Base-by-base conservation (phyloP, 108 stramenopile species). In the Skeletonema menzelii region DNA sequence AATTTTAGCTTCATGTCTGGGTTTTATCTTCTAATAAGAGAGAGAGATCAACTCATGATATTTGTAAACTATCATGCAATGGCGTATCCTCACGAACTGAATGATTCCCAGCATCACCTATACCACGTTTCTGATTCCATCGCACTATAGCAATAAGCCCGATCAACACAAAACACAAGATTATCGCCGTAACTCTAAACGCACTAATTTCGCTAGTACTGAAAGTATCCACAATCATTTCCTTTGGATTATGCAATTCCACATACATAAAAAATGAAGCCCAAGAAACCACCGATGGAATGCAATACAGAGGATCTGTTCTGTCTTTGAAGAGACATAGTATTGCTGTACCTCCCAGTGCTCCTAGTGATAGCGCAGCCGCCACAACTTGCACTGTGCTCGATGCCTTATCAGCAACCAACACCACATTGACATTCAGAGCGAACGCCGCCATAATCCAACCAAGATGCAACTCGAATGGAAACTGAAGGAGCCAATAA, bases 401-500 rank as follows among this genome's bases (percentile, higher is more conserved):
- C n/a, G 75, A 58, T 13, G 40, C 70, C 3, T 71, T 70, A 22
- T 59, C 34, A 1, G 69, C 64, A 63, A 77, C 76, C 24, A 56
- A 24, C 15, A 77, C 40, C 26, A 72, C 68, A 22, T 71, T 72
- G 10, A 65, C 8, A 58, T 77, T 77, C 56, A 77, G 42, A 2
- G 37, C 70, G 37, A 72, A 65, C 13, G 76, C 76, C 12, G 76
- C 76, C 30, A 37, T 27, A 27, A 77, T 77, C 76, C 76, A 77
- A 42, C 63, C 63, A 3, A 40, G 32, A 77, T 77, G 76, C 20
- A 77, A 57, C 26, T 71, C 76, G 57, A 77, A 77, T 14, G 76
- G 76, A 30, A 77, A 77, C 27, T 77, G 83, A 11, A 88, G 65
- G 4, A 90, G 30, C 84, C 85, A 91, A 63, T 76, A 87, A 56